phyloP scores from a whole-genome alignment of 345 rosid genomes.

The Citrus cavaleriei region DNA sequence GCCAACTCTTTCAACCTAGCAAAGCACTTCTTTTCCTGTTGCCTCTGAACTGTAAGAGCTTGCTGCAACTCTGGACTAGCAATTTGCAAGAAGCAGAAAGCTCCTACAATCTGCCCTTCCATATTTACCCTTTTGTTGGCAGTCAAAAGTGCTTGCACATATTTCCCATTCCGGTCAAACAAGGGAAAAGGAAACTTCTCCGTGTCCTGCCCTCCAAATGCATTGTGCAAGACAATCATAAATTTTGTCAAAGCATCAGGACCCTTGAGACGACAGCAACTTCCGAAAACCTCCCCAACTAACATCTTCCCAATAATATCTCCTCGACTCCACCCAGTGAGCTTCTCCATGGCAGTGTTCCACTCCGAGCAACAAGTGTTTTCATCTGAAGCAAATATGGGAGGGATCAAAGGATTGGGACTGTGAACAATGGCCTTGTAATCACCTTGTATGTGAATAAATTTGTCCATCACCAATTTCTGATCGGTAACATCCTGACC shows the following conservation, averaged over 20 bases:
- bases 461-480: constrained; percentile 94
- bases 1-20: constrained; percentile 77
- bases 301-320: constrained; percentile 84
- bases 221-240: constrained; percentile 87
- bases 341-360: constrained; percentile 97
- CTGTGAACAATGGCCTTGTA: constrained; percentile 89
- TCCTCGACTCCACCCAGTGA: constrained; percentile 70
- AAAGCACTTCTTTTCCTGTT: constrained; percentile 58
- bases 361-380: constrained; percentile 91
- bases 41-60: constrained; percentile 69
- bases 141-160: constrained; percentile 78
- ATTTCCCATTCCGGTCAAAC: constrained; percentile 68
- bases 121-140: constrained; percentile 74
- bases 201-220: constrained; percentile 81
- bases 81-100: constrained; percentile 95
- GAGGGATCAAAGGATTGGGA: constrained; percentile 93
- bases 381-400: constrained; percentile 92
- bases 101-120: constrained; percentile 76
- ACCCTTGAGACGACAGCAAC: constrained; percentile 85
- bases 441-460: constrained; percentile 85
- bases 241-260: constrained; percentile 85
- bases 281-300: constrained; percentile 93
- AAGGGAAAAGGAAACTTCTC: constrained; percentile 79
- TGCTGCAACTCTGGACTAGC: constrained; percentile 92
- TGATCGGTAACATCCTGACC: constrained; percentile 94